These are phyloP conservation scores for Stygiomarasmius scandens DNA, from an alignment of 1,284 basidiomycete species.

Conservation along the genomic window DNA sequence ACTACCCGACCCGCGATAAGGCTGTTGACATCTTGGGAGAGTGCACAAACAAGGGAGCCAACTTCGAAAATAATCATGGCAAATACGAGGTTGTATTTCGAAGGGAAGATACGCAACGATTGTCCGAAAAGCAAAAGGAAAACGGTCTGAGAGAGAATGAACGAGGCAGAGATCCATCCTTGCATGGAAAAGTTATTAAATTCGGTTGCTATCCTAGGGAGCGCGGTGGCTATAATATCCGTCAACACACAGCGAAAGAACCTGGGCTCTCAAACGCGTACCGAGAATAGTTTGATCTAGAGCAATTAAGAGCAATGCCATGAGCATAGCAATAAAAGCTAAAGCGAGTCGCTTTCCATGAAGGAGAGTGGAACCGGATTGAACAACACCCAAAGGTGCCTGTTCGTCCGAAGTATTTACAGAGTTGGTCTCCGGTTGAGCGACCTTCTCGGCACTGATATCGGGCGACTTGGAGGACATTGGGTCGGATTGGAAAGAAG, in stretches of 20 bases:
- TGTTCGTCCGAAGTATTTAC: not conserved
- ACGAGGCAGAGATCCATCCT: slow-evolving; percentile 44
- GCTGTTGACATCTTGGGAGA: slow-evolving; percentile 36
- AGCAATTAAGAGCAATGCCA: slow-evolving; percentile 26
- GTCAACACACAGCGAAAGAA: no score
- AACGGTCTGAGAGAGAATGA: slow-evolving; percentile 37
- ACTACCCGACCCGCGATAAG: slow-evolving; percentile 53
- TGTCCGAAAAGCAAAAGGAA: slow-evolving; percentile 30
- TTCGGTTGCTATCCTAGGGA: slow-evolving; percentile 44
- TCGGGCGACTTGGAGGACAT: no score
- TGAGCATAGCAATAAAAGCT: not conserved
- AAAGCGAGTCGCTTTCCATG: not conserved
- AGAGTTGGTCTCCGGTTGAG: not conserved
- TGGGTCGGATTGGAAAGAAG: no score
- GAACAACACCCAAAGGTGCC: not conserved
- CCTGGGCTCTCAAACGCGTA: not conserved
- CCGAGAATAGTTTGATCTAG: slow-evolving; percentile 40
- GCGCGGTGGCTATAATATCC: slow-evolving; percentile 30
- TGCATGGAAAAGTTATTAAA: slow-evolving; percentile 39
- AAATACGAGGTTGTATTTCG: slow-evolving; percentile 44
- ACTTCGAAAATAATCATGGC: slow-evolving; percentile 44
- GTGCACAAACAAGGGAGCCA: slow-evolving; percentile 50
- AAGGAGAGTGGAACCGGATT: not conserved
- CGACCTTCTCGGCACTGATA: not conserved
- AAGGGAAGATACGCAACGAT: slow-evolving; percentile 33